Evolutionary conservation across 768 basidiomycete species (phyloP).

Genomic region (Chalciporus chontae): DNA sequence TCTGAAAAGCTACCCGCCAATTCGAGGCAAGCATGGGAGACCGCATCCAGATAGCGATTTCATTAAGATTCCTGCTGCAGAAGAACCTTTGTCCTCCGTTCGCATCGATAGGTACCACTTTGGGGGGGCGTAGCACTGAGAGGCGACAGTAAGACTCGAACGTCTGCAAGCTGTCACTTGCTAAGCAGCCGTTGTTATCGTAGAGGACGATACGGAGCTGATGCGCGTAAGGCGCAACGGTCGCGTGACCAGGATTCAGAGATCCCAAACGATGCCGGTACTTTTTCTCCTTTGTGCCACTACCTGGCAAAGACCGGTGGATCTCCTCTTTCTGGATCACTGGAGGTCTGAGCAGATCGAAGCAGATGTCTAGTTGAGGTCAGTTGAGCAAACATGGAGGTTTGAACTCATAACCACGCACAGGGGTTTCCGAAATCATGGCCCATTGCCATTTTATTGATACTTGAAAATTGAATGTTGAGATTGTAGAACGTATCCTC

Average conservation of each 20-base stretch:
- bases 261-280: slow-evolving; percentile 57
- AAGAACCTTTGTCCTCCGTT: slow-evolving; percentile 47
- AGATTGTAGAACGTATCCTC: slow-evolving; percentile 52
- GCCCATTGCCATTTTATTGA: slow-evolving; percentile 59
- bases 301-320: slow-evolving; percentile 45
- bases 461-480: slow-evolving; percentile 52
- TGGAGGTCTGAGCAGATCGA: slow-evolving; percentile 65
- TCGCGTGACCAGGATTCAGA: slow-evolving; percentile 54
- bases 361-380: slow-evolving; percentile 52
- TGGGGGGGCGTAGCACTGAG: slow-evolving; percentile 41
- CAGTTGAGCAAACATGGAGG: not conserved
- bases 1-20: slow-evolving; percentile 74
- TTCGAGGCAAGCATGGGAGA: slow-evolving; percentile 34
- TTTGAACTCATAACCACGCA: slow-evolving; percentile 28
- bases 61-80: slow-evolving; percentile 40
- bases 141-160: slow-evolving; percentile 54
- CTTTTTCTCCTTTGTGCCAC: slow-evolving; percentile 33
- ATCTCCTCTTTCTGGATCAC: slow-evolving; percentile 58
- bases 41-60: slow-evolving; percentile 41
- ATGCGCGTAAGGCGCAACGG: slow-evolving; percentile 66
- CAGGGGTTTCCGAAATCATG: slow-evolving; percentile 61
- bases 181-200: slow-evolving; percentile 38
- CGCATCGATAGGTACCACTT: slow-evolving; percentile 47
- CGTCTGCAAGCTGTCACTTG: slow-evolving; percentile 35
- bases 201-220: slow-evolving; percentile 64